phyloP scores from a whole-genome alignment of 225 moss, liverwort and hornwort genomes.

The Takakia lepidozioides region DNA sequence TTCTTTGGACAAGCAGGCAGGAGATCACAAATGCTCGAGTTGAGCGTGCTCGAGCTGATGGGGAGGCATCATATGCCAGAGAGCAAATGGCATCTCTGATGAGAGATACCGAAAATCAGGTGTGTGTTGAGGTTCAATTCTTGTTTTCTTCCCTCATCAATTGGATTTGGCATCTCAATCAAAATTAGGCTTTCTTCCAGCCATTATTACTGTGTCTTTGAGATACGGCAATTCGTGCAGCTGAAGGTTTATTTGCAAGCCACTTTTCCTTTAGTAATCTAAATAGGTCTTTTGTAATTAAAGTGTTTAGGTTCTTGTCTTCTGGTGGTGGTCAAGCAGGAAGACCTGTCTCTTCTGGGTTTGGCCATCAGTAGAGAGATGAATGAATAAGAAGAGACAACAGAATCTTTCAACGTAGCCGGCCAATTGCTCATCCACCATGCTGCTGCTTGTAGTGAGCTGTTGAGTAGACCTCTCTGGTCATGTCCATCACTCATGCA shows the following conservation, averaged over 20 bases:
- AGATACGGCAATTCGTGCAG: no score
- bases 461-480: no score
- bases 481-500: background rate
- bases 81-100: slow-evolving; percentile 68
- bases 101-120: slow-evolving; percentile 78
- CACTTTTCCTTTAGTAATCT: no score
- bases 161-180: background rate
- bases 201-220: no score
- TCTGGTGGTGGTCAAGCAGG: no score
- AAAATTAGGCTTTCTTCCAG: background rate
- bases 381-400: no score
- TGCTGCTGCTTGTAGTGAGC: no score
- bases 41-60: slow-evolving; percentile 81
- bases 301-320: background rate
- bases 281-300: background rate
- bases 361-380: background rate
- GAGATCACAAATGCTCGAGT: slow-evolving; percentile 72
- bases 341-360: no score
- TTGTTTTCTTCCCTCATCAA: background rate
- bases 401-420: no score
- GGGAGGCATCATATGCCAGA: slow-evolving; percentile 64
- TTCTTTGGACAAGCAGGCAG: slow-evolving; percentile 19
- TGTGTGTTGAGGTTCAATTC: no score
- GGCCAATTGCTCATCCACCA: no score
- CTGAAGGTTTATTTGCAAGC: no score